These are phyloP conservation scores for Venturia aucupariae DNA, from an alignment of 2,329 filamentous ascomycete genomes.

Conservation along the genomic window DNA sequence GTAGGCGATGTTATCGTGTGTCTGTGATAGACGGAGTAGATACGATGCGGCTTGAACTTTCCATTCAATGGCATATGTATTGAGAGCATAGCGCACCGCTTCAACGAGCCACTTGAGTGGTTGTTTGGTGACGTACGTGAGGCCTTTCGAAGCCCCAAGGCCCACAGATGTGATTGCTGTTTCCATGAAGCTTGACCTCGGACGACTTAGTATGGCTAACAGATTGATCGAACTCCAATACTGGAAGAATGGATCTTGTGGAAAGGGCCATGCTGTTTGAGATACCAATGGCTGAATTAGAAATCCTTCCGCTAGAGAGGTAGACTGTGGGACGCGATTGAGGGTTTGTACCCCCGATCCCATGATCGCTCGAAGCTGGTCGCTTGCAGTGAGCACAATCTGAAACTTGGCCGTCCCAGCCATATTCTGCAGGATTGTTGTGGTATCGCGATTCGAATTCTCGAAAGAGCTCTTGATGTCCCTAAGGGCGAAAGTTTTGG, in stretches of 20 bases:
- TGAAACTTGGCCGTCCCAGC: constrained; percentile 8
- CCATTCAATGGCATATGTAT: constrained; percentile 22
- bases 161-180: constrained; percentile 17
- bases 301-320: constrained; percentile 8
- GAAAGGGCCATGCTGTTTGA: constrained; percentile 4
- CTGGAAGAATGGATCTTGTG: constrained; percentile 15
- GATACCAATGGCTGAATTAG: constrained; percentile 8
- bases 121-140: constrained; percentile 23
- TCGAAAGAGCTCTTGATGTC: constrained; percentile 6
- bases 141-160: constrained; percentile 21
- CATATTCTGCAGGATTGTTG: constrained; percentile 6
- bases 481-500: background rate
- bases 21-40: constrained; percentile 21
- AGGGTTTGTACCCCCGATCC: background rate
- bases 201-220: constrained; percentile 14
- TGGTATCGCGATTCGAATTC: constrained; percentile 9
- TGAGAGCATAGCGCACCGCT: constrained; percentile 20
- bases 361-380: background rate
- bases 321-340: background rate
- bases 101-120: constrained; percentile 22
- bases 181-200: background rate
- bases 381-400: background rate
- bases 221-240: constrained; percentile 20
- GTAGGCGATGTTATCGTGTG: constrained; percentile 19
- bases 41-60: constrained; percentile 19